Conservation (phyloP, 768 basidiomycete species). For the Leccinum arenicola region DNA sequence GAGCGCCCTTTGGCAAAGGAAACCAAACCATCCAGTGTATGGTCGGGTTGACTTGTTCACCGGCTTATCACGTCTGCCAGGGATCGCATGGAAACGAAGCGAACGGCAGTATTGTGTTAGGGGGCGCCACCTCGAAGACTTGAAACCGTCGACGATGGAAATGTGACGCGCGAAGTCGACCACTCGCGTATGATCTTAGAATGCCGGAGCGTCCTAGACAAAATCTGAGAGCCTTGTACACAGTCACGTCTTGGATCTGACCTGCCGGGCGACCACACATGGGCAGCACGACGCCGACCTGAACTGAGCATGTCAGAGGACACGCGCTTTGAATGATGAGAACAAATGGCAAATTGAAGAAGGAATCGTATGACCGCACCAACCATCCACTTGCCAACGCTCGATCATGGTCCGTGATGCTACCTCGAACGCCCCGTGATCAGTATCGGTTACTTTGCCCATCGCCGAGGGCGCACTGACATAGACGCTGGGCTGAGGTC, state of each 20-base stretch:
- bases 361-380: neutral
- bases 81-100: neutral
- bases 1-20: constrained; percentile 5
- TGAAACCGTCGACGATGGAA: neutral
- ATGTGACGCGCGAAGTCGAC: neutral
- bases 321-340: neutral
- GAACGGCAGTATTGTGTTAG: neutral
- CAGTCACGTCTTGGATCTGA: neutral
- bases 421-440: neutral
- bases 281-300: constrained; percentile 4
- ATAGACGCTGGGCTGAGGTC: neutral
- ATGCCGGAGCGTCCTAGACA: neutral
- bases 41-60: constrained; percentile 4
- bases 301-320: constrained; percentile 3
- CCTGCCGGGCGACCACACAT: neutral
- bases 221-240: neutral
- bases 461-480: neutral
- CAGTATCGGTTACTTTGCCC: constrained; percentile 12
- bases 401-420: neutral
- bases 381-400: neutral
- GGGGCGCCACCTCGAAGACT: neutral
- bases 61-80: neutral
- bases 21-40: constrained; percentile 25
- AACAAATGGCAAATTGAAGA: neutral
- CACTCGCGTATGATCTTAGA: neutral